phyloP scores from a whole-genome alignment of 176 grass and related monocot genomes.

The Carex scoparia region DNA sequence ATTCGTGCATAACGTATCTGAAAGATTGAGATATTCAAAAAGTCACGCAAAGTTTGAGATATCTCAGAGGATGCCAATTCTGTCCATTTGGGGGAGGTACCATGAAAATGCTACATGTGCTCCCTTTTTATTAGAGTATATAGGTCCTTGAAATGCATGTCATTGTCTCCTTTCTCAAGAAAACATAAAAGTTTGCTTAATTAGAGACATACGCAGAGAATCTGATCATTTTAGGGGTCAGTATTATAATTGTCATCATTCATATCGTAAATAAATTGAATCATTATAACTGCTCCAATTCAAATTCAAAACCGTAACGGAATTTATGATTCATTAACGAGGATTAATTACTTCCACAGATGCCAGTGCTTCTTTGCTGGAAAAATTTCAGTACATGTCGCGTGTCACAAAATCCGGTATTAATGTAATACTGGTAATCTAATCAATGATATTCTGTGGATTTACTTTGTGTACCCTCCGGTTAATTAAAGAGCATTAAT shows the following conservation, averaged over 20 bases:
- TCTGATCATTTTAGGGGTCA: background rate
- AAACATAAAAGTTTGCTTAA: background rate
- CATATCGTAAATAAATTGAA: background rate
- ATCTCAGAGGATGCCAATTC: no score
- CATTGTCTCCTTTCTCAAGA: background rate
- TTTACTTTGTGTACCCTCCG: background rate
- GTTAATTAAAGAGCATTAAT: background rate
- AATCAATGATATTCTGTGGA: conserved; percentile 1
- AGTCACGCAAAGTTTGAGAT: no score
- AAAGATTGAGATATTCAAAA: no score
- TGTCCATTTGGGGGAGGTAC: background rate
- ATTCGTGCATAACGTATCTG: no score
- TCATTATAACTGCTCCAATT: background rate
- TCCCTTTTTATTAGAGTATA: no score
- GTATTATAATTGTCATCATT: background rate
- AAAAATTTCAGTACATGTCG: background rate
- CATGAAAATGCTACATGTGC: background rate
- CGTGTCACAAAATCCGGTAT: background rate
- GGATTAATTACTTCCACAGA: conserved; percentile 8
- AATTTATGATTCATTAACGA: conserved; percentile 21
- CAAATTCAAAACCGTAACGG: background rate
- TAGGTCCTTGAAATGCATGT: background rate
- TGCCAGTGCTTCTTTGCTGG: background rate
- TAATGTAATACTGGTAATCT: background rate
- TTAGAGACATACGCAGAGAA: background rate